Percentiles rank a stretch among this genome's conserved stretches.
These are phyloP conservation scores for Cytidiella melzeri DNA, from an alignment of 768 basidiomycete species.

Conservation along the genomic window DNA sequence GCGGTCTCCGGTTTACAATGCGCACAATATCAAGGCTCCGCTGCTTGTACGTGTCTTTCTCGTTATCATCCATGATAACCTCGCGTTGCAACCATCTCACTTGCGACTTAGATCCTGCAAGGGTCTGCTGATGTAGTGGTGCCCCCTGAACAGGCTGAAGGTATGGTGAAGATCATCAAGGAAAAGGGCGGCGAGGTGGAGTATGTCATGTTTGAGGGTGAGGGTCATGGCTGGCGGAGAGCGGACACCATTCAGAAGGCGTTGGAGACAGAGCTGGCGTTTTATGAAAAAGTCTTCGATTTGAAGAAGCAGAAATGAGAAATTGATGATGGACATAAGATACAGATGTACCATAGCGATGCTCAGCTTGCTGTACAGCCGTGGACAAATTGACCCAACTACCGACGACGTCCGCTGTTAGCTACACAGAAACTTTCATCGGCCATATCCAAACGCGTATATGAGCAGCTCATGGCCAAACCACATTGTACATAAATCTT, in stretches of 20 bases:
- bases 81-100: too few species aligned
- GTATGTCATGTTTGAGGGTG: constrained; percentile 55
- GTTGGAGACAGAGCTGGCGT: constrained; percentile 45
- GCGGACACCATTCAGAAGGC: constrained; percentile 49
- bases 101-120: constrained; percentile 63
- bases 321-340: too few species aligned
- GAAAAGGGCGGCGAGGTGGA: constrained; percentile 47
- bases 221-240: constrained; percentile 61
- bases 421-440: too few species aligned
- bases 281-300: constrained; percentile 44
- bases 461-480: too few species aligned
- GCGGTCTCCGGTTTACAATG: constrained; percentile 59
- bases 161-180: constrained; percentile 48
- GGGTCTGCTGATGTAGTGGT: constrained; percentile 59
- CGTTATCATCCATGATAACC: too few species aligned
- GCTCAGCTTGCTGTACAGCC: too few species aligned
- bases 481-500: too few species aligned
- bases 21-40: constrained; percentile 54
- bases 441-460: too few species aligned
- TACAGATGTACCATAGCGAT: too few species aligned
- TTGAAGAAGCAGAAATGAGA: constrained; percentile 9
- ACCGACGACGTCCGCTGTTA: too few species aligned
- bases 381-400: too few species aligned
- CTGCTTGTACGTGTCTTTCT: constrained; percentile 45
- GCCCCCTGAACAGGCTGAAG: constrained; percentile 57